Evolutionary conservation across 1,139 yeast genomes (phyloP).

Genomic region (Scheffersomyces lignicola): DNA sequence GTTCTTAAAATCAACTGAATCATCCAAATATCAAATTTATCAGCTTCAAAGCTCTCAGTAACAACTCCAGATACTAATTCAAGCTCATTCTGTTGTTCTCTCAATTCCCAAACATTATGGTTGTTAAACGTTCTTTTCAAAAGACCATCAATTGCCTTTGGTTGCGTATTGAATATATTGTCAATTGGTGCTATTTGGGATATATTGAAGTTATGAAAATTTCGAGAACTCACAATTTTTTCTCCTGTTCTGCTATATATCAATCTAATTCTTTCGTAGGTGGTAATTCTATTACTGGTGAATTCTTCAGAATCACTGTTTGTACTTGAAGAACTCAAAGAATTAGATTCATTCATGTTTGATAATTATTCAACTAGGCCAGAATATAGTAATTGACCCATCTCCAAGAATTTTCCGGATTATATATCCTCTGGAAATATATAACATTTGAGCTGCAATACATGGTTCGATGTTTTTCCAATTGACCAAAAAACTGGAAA

Average conservation of each 20-base stretch:
- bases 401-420: too few species aligned
- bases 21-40: slow-evolving; percentile 36
- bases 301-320: not conserved
- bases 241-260: slow-evolving; percentile 27
- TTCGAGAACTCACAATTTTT: slow-evolving; percentile 11
- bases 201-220: slow-evolving; percentile 8
- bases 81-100: slow-evolving; percentile 6
- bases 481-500: too few species aligned
- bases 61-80: slow-evolving; percentile 27
- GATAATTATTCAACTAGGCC: too few species aligned
- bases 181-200: slow-evolving; percentile 1
- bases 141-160: not conserved
- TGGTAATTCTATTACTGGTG: slow-evolving; percentile 17
- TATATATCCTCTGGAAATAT: too few species aligned
- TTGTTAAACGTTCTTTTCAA: slow-evolving; percentile 7
- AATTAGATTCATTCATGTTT: too few species aligned
- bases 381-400: too few species aligned
- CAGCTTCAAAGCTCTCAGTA: slow-evolving; percentile 21
- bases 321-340: too few species aligned
- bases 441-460: too few species aligned
- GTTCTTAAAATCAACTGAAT: slow-evolving; percentile 23
- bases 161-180: slow-evolving; percentile 1
- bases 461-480: too few species aligned
- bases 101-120: slow-evolving; percentile 21
- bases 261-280: slow-evolving; percentile 31